Evolutionary conservation across 2,329 filamentous ascomycete genomes (phyloP), one percentile per base, ranked within the genome.

Genomic region (Aspergillaceae sp.): DNA sequence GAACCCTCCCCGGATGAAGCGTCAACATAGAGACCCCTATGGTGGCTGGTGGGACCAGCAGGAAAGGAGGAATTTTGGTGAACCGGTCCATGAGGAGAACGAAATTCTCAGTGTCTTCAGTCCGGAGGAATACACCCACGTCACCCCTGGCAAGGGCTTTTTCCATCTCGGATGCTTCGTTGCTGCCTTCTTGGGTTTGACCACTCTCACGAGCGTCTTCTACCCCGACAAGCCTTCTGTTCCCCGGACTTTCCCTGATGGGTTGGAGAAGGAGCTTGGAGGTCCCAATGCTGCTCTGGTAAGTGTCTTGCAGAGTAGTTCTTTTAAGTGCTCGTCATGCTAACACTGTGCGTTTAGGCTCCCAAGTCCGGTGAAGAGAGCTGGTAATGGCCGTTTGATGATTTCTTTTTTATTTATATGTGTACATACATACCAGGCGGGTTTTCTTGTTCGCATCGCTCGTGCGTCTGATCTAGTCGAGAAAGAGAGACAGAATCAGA

Each of bases 21-120:
- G 91, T 58, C 84, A 89, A 68, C 86, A 88, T 73, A 87, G 92
- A 66, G 92, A 97, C 69, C 92, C 94, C 33, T 80, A 97, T 67
- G 91, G 71, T 64, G 83, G 87, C 64, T 98, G 89, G 88, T 97
- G 89, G 87, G 91, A 98, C 72, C 86, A 89, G 69, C 92, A 98
- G 73, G 92, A 97, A 70, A 84, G 90, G 66, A 82, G 92, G 62
- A 97, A 98, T 77, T 97, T 87, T 66, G 90, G 90, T 69, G 94
- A 98, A 71, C 87, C 91, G 8, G 82, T 94, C 44, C 91, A 98
- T 69, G 94, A 98, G 71, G 92, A 98, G 69, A 86, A 96, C 69
- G 94, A 98, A 67, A 78, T 89, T 48, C 76, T 97, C 48, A 90
- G 89, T 58, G 84, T 95, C 54, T 91, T 98, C 71, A 85, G 87